phyloP scores from a whole-genome alignment of 202 grass and related monocot species.

The Carex arenaria region DNA sequence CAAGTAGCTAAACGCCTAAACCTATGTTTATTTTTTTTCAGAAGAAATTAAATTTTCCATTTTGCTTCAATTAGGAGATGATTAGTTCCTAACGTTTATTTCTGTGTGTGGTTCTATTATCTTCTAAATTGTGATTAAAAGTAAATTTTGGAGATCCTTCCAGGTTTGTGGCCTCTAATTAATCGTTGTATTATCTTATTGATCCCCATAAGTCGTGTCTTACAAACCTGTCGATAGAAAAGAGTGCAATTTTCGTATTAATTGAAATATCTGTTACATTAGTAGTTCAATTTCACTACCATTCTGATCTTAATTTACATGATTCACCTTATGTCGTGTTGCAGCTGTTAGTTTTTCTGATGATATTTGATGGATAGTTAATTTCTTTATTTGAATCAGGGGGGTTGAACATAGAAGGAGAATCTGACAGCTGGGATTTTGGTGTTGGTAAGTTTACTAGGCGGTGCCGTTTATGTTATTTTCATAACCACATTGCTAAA shows the following conservation, averaged over 20 bases:
- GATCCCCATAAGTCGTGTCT: neutral
- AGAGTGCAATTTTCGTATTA: neutral
- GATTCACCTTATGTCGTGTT: neutral
- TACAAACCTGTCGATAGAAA: neutral
- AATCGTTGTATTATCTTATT: neutral
- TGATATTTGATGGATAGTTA: constrained; percentile 3
- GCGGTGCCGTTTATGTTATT: neutral
- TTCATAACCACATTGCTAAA: too few relatives aligned
- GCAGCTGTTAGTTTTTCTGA: neutral
- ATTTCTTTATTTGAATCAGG: constrained; percentile 50
- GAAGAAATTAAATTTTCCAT: neutral
- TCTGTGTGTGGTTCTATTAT: neutral
- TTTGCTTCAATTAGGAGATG: neutral
- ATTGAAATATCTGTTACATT: neutral
- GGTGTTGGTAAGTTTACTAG: constrained; percentile 61
- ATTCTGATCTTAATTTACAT: neutral
- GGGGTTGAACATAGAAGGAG: constrained; percentile 82
- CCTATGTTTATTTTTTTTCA: neutral
- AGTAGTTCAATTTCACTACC: neutral
- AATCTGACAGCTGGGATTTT: constrained; percentile 86
- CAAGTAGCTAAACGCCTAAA: neutral
- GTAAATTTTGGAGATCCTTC: neutral
- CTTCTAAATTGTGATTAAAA: neutral
- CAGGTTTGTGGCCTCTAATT: neutral
- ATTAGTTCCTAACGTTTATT: neutral